Evolutionary conservation across 352 stramenopile genomes (phyloP), one percentile per base, ranked within the genome.

Genomic region (Albugo laibachii): DNA sequence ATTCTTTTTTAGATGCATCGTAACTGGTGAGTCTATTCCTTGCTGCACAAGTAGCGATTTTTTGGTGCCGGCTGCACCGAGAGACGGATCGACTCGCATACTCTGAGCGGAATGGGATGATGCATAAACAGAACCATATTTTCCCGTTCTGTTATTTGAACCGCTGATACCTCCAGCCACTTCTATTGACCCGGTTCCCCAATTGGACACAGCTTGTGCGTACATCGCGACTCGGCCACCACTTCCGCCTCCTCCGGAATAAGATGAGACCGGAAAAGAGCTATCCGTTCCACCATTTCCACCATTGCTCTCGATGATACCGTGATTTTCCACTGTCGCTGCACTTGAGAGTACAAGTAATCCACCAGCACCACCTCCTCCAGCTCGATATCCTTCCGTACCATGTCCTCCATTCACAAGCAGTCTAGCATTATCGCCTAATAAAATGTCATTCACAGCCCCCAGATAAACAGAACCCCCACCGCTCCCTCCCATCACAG

Each of bases 361-460:
- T 2, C 71, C 68, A 15, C 58, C 70, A 10, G 76, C 72, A 4
- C 76, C 76, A 2, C 68, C 68, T 39, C 70, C 66, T 15, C 72
- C 76, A 16, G 71, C 70, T 5, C 63, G 78, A 47, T 63, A 80
- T 0, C 60, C 74, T 14, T 59, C 49, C 13, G 62, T 57, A 5
- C 78, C 79, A 10, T 57, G 47, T 0, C 58, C 73, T 6, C 80
- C 80, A 34, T 95, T 83, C 0, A 84, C 83, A 15, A 56, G 65
- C 36, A 98, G 62, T 14, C 61, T 60, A 12, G 64, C 76, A 50
- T 80, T 81, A 0, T 57, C 54, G 0, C 85, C 88, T 6, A 98
- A 63, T 4, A 91, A 56, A 14, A 98, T 79, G 53, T 98, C 93
- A 57, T 97, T 98, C 5, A 93, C 53, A 1, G 92, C 89, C 4